Conservation (phyloP, 2,329 filamentous ascomycete genomes). For the Cephalotrichum gorgonifer region DNA sequence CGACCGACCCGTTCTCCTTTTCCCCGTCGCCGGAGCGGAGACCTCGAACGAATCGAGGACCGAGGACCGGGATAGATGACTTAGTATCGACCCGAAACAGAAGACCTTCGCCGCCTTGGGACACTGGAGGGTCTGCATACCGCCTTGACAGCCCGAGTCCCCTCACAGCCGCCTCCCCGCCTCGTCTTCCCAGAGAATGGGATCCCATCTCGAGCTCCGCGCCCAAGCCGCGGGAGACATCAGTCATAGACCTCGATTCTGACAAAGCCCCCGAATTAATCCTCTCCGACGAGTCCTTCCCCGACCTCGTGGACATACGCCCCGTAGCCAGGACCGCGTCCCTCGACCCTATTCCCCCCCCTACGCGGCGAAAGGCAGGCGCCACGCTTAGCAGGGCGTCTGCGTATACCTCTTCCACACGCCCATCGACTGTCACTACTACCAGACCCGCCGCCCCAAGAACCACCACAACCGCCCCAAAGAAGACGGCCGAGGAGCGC, state of each 20-base stretch:
- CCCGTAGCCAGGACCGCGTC: neutral
- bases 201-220: conserved; percentile 45
- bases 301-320: conserved; percentile 23
- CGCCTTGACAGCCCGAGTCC: neutral
- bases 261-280: conserved; percentile 9
- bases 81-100: neutral
- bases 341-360: neutral
- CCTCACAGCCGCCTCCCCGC: neutral
- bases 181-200: conserved; percentile 21
- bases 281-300: conserved; percentile 35
- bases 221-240: conserved; percentile 21
- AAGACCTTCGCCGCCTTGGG: neutral
- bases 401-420: neutral
- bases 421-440: neutral
- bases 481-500: conserved; percentile 24
- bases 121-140: too few species aligned
- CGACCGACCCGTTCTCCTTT: neutral
- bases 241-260: conserved; percentile 26
- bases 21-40: neutral
- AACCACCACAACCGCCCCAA: conserved; percentile 8
- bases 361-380: neutral
- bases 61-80: neutral
- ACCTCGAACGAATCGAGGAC: neutral
- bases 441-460: conserved; percentile 5
- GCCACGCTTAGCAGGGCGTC: neutral